Evolutionary conservation across 148 eudicot genomes (phyloP).

Genomic region (Fallopia convolvulus): DNA sequence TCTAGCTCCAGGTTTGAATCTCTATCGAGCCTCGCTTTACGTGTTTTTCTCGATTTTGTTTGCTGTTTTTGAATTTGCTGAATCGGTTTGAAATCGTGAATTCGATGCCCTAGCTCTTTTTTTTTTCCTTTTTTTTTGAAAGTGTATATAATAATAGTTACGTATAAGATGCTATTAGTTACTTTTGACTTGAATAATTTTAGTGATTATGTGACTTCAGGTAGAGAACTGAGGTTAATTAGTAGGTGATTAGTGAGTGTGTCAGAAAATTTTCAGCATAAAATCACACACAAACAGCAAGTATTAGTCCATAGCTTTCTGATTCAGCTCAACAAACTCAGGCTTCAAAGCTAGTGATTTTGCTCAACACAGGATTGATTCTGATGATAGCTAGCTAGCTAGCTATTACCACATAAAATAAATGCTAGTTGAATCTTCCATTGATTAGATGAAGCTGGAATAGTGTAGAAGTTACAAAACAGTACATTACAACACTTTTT

Average conservation of each 20-base stretch:
- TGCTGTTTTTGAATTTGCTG: not conserved
- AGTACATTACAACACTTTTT: too few species aligned
- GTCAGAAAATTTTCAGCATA: not conserved
- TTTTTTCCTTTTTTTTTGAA: too few species aligned
- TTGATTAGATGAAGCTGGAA: too few species aligned
- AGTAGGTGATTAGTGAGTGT: not conserved
- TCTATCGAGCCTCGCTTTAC: not conserved
- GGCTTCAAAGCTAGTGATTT: not conserved
- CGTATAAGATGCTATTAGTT: not conserved
- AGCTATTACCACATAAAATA: too few species aligned
- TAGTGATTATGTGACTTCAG: not conserved
- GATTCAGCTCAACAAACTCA: not conserved
- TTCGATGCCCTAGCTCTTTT: not conserved
- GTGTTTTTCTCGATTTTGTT: not conserved
- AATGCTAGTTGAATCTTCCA: too few species aligned
- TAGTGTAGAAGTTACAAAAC: too few species aligned
- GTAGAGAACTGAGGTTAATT: not conserved
- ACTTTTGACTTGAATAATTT: not conserved
- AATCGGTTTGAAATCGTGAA: not conserved
- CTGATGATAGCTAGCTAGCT: too few species aligned
- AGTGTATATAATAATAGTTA: too few species aligned
- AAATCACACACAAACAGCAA: not conserved
- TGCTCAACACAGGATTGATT: not conserved
- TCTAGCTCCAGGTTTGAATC: constrained; percentile 36
- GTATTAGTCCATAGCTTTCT: not conserved